Percentiles rank a stretch among this genome's conserved stretches.
These are phyloP conservation scores for Raffaelea deltoideospora DNA, from an alignment of 2,329 filamentous ascomycete genomes.

Conservation along the genomic window DNA sequence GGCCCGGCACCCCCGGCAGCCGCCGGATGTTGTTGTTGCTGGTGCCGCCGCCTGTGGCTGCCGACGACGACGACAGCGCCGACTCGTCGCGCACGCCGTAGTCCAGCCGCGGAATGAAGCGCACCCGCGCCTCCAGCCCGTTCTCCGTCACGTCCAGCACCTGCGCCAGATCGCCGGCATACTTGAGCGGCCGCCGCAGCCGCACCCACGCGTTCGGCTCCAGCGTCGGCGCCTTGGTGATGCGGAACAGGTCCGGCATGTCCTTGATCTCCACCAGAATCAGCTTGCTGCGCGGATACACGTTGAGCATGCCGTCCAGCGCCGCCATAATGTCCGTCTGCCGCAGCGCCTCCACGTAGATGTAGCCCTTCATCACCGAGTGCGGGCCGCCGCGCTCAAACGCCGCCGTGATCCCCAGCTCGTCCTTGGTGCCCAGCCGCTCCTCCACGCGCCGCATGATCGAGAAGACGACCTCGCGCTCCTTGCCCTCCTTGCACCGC, in stretches of 20 bases:
- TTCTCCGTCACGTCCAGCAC: slow-evolving; percentile 88
- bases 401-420: slow-evolving; percentile 71
- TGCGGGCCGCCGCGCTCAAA: slow-evolving; percentile 75
- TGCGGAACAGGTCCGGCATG: slow-evolving; percentile 89
- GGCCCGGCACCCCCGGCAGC: slow-evolving; percentile 37
- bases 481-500: slow-evolving; percentile 87
- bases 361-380: slow-evolving; percentile 76
- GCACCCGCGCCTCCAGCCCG: slow-evolving; percentile 73
- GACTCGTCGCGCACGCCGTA: slow-evolving; percentile 83
- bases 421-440: slow-evolving; percentile 59
- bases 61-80: slow-evolving; percentile 26
- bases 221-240: slow-evolving; percentile 71
- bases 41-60: too few species aligned
- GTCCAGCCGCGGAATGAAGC: slow-evolving; percentile 79
- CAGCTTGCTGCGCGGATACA: slow-evolving; percentile 78
- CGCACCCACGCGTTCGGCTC: slow-evolving; percentile 87
- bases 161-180: slow-evolving; percentile 80
- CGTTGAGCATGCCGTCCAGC: slow-evolving; percentile 71
- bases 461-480: slow-evolving; percentile 75
- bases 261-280: slow-evolving; percentile 89
- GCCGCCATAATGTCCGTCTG: slow-evolving; percentile 75
- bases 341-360: slow-evolving; percentile 85
- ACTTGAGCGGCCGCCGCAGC: slow-evolving; percentile 63
- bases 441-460: slow-evolving; percentile 86
- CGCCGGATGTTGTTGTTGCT: slow-evolving; percentile 70